Base-by-base conservation (phyloP, 2,329 filamentous ascomycete species). In the Colletotrichum magnum region DNA sequence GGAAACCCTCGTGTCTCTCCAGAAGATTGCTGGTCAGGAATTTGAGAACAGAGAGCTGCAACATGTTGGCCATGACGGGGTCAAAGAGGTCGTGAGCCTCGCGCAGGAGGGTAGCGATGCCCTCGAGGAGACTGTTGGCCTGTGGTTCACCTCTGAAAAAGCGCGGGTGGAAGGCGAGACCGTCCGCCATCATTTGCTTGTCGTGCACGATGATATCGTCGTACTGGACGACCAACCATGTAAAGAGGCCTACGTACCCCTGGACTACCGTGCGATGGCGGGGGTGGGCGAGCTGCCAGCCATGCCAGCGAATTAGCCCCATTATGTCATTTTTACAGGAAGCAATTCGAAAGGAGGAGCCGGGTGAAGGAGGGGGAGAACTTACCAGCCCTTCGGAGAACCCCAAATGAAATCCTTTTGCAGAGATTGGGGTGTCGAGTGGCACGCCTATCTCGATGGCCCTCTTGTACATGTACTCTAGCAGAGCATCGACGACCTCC, bases 191-290 rank as follows among this genome's bases (percentile, higher is more conserved):
- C 32, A 72, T 71, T n/a, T 71, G 61, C 18, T 73, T 53, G 48
- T 71, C 65, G 41, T 73, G 72, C 10, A 71, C 72, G 18, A 72
- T 62, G 7, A 72, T 69, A 18, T 74, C 72, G 56, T 74, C 73
- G 58, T 74, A 72, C 21, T 73, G 70, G 3, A 74, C 72, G 4
- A 74, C 72, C 21, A 74, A 64, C 72, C 73, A 73, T 5, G 73
- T 74, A 36, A 73, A 73, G 32, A 74, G 70, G 13, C 65, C 71
- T 7, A 74, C 73, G n/a, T 64, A 74, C 5, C 70, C 67, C 24
- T 72, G 73, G 10, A 72, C 66, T 9, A 62, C 52, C 10, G 72
- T 51, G 4, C 70, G 65, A 56, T 73, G 71, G 26, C 60, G 58
- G 24, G 73, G 72, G 47, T 74, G 72, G 26, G 72, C 72, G 26